These are phyloP conservation scores for Jacaranda copaia DNA, from an alignment of 257 asterid species.

Conservation along the genomic window DNA sequence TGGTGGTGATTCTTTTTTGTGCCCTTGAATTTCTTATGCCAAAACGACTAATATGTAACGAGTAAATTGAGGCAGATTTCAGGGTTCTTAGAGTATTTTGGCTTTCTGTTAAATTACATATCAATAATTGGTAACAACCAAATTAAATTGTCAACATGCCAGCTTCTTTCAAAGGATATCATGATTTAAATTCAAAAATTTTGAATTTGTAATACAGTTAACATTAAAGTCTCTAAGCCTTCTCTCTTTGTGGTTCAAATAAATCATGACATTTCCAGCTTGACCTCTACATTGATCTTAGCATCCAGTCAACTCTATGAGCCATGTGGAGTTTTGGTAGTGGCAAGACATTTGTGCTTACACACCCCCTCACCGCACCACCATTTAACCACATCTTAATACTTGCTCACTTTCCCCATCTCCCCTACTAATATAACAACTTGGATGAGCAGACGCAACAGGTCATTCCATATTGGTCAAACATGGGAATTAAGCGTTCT, in stretches of 20 bases:
- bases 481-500: not conserved
- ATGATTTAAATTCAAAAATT: not conserved
- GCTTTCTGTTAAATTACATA: conserved; percentile 13
- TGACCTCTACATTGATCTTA: not conserved
- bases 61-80: conserved; percentile 16
- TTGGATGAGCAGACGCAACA: not conserved
- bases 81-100: not conserved
- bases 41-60: not conserved
- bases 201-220: not conserved
- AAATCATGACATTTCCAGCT: not conserved
- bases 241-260: not conserved
- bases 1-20: conserved; percentile 1
- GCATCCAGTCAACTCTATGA: not conserved
- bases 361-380: not conserved
- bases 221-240: not conserved
- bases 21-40: conserved; percentile 14
- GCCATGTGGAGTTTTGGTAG: not conserved
- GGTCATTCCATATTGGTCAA: conserved; percentile 1
- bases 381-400: not conserved
- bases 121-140: conserved; percentile 25
- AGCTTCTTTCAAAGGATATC: not conserved
- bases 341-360: not conserved
- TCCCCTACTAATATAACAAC: not conserved
- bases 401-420: not conserved
- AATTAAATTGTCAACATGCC: not conserved